Evolutionary conservation across 2,329 filamentous ascomycete species (phyloP), one percentile per base, ranked within the genome.

Genomic region (Pseudomassariella vexata): DNA sequence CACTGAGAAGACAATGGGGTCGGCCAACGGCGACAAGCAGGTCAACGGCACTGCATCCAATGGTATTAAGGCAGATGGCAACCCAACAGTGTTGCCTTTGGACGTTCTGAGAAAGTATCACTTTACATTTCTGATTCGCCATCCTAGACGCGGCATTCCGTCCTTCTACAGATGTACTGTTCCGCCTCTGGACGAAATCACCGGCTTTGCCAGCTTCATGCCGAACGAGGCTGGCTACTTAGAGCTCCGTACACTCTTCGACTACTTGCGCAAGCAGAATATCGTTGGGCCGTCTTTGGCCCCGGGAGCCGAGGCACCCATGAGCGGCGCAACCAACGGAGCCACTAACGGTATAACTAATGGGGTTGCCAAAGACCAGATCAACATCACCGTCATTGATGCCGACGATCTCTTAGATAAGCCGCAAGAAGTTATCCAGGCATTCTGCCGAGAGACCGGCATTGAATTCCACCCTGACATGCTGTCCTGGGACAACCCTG

Each of bases 101-200:
- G 76, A 78, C 19, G 65, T 86, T 37, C 68, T 96, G 36, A 73
- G 78, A 51, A 70, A 78, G 45, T 96, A 94, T 63, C 88, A 95
- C 60, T 96, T 90, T 65, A 86, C 89, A 15, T 96, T 98, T 63
- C 73, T 96, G 42, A 96, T 98, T 67, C 89, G 92, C 36, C 88
- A 96, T 57, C 92, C 92, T n/a, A 79, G 86, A 49, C 79, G 79
- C 54, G 84, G 85, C 49, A 89, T 96, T 44, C 92, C 92, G 6
- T 94, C 86, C 28, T 96, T 90, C 68, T 95, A 83, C 70, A 83
- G 90, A 47, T 96, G 90, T 73, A 94, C 86, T 30, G 75, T 95
- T 33, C 89, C 92, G 10, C 92, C 92, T 0, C 71, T 95, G 35
- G 79, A 84, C 52, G 67, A 82, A 28, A 63, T 86, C 40, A 96